A percentile compares a stretch with the other conserved stretches of the same genome.
Conservation (phyloP, 140 eudicot species). For the Stevia rebaudiana region DNA sequence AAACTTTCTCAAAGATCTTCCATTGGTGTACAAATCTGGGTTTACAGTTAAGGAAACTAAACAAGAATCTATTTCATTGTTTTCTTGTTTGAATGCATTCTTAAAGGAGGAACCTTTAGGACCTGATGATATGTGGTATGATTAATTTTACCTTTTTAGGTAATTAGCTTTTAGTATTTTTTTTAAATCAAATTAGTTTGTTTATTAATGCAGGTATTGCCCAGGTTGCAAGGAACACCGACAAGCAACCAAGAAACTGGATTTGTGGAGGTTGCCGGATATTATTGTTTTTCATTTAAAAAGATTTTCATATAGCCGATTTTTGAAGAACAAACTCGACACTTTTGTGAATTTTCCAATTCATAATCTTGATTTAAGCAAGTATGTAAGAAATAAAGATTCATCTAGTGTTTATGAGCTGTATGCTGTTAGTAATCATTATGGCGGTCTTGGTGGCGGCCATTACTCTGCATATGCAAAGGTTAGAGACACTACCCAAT, state of each 20-base stretch:
- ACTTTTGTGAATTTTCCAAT: slow-evolving; percentile 82
- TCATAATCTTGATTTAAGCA: slow-evolving; percentile 69
- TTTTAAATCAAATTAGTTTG: background rate
- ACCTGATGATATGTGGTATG: slow-evolving; percentile 98
- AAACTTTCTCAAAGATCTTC: slow-evolving; percentile 80
- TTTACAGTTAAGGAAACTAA: slow-evolving; percentile 65
- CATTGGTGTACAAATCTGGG: slow-evolving; percentile 70
- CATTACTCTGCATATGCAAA: slow-evolving; percentile 95
- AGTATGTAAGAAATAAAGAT: slow-evolving; percentile 59
- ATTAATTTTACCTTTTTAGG: background rate
- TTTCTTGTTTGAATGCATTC: slow-evolving; percentile 93
- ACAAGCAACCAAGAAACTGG: slow-evolving; percentile 90
- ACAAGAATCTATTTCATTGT: slow-evolving; percentile 78
- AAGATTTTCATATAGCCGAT: slow-evolving; percentile 89
- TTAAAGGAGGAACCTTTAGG: slow-evolving; percentile 96
- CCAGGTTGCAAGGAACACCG: slow-evolving; percentile 88
- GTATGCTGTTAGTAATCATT: slow-evolving; percentile 94
- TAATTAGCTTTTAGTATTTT: background rate
- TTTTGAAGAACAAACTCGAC: slow-evolving; percentile 84
- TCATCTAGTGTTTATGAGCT: slow-evolving; percentile 57
- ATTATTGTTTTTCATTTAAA: slow-evolving; percentile 83
- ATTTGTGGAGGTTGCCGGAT: slow-evolving; percentile 90
- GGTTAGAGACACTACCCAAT: slow-evolving; percentile 35
- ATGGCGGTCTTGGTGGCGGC: slow-evolving; percentile 98
- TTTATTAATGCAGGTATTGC: slow-evolving; percentile 67